Evolutionary conservation across 495 filamentous ascomycete genomes (phyloP).

Genomic region (Immersiella caudata): DNA sequence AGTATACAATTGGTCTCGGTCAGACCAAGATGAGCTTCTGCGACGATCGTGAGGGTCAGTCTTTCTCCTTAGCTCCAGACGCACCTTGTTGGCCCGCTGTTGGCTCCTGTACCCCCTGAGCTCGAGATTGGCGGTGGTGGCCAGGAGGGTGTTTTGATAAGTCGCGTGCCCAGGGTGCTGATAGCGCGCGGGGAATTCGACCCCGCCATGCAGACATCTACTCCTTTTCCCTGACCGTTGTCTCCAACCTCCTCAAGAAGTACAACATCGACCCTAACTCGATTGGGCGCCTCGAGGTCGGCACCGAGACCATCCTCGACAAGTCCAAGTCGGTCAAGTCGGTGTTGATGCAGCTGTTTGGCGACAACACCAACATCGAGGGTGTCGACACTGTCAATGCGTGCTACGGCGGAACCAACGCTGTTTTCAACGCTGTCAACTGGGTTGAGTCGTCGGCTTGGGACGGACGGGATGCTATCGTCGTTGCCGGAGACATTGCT

Average conservation of each 20-base stretch:
- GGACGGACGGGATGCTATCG: slow-evolving; percentile 94
- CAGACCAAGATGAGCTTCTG: slow-evolving; percentile 99
- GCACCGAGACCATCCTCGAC: slow-evolving; percentile 97
- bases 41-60: slow-evolving; percentile 94
- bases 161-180: slow-evolving; percentile 30
- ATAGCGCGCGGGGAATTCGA: slow-evolving; percentile 29
- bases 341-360: slow-evolving; percentile 97
- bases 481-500: slow-evolving; percentile 95
- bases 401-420: slow-evolving; percentile 98
- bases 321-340: slow-evolving; percentile 99
- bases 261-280: slow-evolving; percentile 90
- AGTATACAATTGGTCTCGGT: slow-evolving; percentile 99
- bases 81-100: neutral
- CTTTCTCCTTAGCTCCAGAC: slow-evolving; percentile 12
- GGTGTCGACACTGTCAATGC: slow-evolving; percentile 96
- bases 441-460: slow-evolving; percentile 98
- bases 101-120: neutral
- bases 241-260: slow-evolving; percentile 86
- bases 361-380: slow-evolving; percentile 86
- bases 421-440: slow-evolving; percentile 94
- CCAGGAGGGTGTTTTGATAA: slow-evolving; percentile 10
- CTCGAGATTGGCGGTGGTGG: neutral
- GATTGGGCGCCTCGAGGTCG: slow-evolving; percentile 94
- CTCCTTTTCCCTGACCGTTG: slow-evolving; percentile 87
- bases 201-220: slow-evolving; percentile 78